Evolutionary conservation across 108 stramenopile species (phyloP).

Genomic region (Seminavis robusta): DNA sequence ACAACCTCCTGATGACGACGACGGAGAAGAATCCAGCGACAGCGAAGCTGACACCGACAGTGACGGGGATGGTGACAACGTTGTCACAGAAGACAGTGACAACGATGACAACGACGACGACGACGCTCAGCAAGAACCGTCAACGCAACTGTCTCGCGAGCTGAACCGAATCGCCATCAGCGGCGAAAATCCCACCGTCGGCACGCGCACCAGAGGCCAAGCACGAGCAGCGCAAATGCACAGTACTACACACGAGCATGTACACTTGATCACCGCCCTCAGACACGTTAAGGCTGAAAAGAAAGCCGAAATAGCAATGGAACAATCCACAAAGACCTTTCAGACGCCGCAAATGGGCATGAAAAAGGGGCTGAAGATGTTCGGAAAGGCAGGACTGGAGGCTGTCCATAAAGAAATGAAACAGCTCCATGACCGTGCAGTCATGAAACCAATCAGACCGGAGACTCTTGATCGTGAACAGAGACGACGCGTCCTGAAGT

Average conservation of each 20-base stretch:
- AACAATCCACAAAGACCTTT: background rate
- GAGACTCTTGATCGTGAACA: conserved; percentile 6
- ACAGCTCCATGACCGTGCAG: conserved; percentile 33
- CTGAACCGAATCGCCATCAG: background rate
- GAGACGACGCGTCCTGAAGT: background rate
- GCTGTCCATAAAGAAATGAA: conserved; percentile 32
- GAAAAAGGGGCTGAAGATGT: conserved; percentile 4
- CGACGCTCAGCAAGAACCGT: background rate
- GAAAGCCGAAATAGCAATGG: background rate
- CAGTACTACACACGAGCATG: background rate
- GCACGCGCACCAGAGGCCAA: background rate
- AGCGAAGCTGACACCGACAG: background rate
- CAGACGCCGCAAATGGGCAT: background rate
- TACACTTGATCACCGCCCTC: conserved; percentile 4
- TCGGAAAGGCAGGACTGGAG: conserved; percentile 21
- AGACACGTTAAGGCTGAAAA: background rate
- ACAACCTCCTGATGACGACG: no score
- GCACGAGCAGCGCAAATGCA: background rate
- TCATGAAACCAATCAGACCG: conserved; percentile 4
- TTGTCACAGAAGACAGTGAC: conserved; percentile 3
- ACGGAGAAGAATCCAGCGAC: background rate
- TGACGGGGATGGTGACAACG: background rate
- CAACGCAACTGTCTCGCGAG: no score
- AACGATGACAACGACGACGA: conserved; percentile 1
- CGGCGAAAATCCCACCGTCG: background rate